Conservation (phyloP, 2,329 filamentous ascomycete species). For the Fusarium tricinctum region DNA sequence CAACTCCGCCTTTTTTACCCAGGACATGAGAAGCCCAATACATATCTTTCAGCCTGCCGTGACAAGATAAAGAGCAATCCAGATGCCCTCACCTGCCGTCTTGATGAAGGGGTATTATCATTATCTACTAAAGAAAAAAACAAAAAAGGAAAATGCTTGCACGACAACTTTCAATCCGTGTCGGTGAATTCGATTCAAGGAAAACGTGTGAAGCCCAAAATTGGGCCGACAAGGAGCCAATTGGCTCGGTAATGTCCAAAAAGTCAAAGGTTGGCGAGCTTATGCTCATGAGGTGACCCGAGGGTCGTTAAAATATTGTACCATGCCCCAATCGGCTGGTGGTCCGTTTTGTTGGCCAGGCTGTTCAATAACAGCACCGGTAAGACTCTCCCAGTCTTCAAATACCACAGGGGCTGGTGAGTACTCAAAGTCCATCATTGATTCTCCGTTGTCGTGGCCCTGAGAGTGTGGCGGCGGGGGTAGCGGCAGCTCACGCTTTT, state of each 20-base stretch:
- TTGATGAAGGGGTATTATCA: constrained; percentile 54
- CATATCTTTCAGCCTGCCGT: constrained; percentile 46
- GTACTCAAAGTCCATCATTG: constrained; percentile 62
- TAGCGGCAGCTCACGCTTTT: constrained; percentile 56
- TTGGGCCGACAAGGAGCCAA: constrained; percentile 29
- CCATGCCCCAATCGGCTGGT: constrained; percentile 52
- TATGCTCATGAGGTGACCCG: constrained; percentile 51
- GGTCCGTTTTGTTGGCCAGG: constrained; percentile 45
- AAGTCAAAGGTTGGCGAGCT: constrained; percentile 37
- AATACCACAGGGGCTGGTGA: constrained; percentile 57
- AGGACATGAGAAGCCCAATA: constrained; percentile 45
- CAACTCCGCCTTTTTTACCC: constrained; percentile 47
- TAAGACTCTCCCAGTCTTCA: constrained; percentile 59
- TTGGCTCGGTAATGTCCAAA: constrained; percentile 40
- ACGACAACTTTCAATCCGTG: constrained; percentile 26
- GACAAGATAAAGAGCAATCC: constrained; percentile 41
- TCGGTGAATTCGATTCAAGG: constrained; percentile 39
- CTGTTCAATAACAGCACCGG: constrained; percentile 54
- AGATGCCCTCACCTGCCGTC: constrained; percentile 50
- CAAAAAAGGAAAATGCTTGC: constrained; percentile 45
- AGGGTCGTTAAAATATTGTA: constrained; percentile 54
- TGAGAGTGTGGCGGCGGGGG: constrained; percentile 50
- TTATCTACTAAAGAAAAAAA: constrained; percentile 50
- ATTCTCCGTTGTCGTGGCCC: constrained; percentile 45
- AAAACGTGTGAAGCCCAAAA: constrained; percentile 33